Percentiles rank a stretch among this genome's conserved stretches.
Evolutionary conservation across 2,329 filamentous ascomycete genomes (phyloP).

Genomic region (Endothia cerciana): DNA sequence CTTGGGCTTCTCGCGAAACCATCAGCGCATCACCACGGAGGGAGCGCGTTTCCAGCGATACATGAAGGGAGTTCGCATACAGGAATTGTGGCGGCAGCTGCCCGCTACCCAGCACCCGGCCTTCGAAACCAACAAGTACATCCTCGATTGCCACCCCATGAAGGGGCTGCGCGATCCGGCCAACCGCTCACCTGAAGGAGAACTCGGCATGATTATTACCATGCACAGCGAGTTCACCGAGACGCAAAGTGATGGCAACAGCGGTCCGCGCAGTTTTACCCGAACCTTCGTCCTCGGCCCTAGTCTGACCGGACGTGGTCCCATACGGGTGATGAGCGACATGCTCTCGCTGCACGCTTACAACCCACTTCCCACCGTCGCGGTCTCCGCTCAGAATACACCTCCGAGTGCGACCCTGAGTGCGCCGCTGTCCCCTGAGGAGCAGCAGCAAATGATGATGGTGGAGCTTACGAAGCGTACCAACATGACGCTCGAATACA

Average conservation of each 20-base stretch:
- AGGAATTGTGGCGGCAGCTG: constrained; percentile 69
- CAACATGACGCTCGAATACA: constrained; percentile 78
- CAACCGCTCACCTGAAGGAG: constrained; percentile 65
- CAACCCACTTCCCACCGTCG: constrained; percentile 50
- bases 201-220: constrained; percentile 76
- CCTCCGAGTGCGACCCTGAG: constrained; percentile 34
- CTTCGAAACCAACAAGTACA: constrained; percentile 73
- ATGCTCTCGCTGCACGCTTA: constrained; percentile 75
- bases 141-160: constrained; percentile 79
- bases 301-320: constrained; percentile 64
- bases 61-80: constrained; percentile 68
- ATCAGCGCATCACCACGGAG: constrained; percentile 65
- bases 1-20: constrained; percentile 77
- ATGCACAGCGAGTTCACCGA: constrained; percentile 89
- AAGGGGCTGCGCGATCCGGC: constrained; percentile 72
- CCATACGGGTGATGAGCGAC: constrained; percentile 78
- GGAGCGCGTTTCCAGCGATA: constrained; percentile 67
- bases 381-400: constrained; percentile 36
- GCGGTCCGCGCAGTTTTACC: constrained; percentile 76
- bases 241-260: constrained; percentile 58
- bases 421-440: constrained; percentile 41
- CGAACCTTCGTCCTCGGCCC: constrained; percentile 80
- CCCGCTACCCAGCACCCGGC: constrained; percentile 77
- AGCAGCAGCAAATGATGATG: constrained; percentile 70
- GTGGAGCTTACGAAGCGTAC: constrained; percentile 77